Evolutionary conservation across 805 yeast genomes (phyloP).

Genomic region (Blastobotrys americana): DNA sequence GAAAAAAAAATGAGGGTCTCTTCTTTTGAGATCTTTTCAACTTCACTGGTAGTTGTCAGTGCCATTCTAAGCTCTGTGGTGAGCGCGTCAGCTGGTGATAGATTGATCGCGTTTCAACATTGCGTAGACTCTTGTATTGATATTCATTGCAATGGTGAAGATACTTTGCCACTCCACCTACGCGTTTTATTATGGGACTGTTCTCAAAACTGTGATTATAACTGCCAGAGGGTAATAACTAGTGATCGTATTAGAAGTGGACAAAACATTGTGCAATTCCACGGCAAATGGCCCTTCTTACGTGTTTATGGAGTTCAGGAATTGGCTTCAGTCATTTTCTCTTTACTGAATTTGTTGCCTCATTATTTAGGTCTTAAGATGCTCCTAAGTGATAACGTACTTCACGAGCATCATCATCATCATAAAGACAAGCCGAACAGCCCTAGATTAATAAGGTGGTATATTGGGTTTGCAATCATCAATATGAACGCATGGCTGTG

Average conservation of each 20-base stretch:
- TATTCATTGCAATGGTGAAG: constrained; percentile 28
- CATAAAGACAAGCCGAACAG: constrained; percentile 18
- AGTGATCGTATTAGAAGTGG: constrained; percentile 39
- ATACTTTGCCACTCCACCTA: constrained; percentile 36
- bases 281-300: constrained; percentile 95
- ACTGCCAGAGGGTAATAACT: constrained; percentile 78
- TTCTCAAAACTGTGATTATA: constrained; percentile 78
- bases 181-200: constrained; percentile 65
- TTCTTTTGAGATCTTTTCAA: too few species aligned
- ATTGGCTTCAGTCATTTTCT: constrained; percentile 68
- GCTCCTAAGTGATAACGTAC: constrained; percentile 19
- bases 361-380: constrained; percentile 45
- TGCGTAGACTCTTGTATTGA: constrained; percentile 38
- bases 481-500: constrained; percentile 86
- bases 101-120: constrained; percentile 39
- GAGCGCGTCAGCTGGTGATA: constrained; percentile 45
- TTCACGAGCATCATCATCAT: constrained; percentile 11
- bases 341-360: constrained; percentile 61
- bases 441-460: constrained; percentile 22
- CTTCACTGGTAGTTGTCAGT: too few species aligned
- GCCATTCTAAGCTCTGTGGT: too few species aligned
- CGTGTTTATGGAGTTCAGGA: constrained; percentile 81
- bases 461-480: constrained; percentile 46
- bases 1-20: too few species aligned
- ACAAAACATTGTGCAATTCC: constrained; percentile 72